These are phyloP conservation scores for Nakaseomyces kungkrabaensis DNA, from an alignment of 1,139 yeast genomes.

Conservation along the genomic window DNA sequence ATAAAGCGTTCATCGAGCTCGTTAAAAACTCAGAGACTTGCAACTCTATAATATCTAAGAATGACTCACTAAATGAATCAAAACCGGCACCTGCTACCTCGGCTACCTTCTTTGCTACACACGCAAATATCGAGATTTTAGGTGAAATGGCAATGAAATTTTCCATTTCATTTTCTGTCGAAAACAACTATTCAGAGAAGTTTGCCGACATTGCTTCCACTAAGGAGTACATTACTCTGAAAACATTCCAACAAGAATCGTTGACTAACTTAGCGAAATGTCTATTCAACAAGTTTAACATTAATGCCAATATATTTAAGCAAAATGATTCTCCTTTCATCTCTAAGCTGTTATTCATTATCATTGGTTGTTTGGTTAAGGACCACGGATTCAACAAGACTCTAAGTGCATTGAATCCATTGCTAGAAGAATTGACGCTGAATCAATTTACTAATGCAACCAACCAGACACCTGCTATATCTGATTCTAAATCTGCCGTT, in stretches of 20 bases:
- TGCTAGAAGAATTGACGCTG: conserved; percentile 52
- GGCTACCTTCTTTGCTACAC: conserved; percentile 3
- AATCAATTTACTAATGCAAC: conserved; percentile 36
- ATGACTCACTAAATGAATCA: background rate
- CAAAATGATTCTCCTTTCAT: background rate
- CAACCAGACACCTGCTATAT: background rate
- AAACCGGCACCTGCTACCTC: background rate
- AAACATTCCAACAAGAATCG: conserved; percentile 24
- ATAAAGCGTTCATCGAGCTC: background rate
- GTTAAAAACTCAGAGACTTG: conserved; percentile 1
- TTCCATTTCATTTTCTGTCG: conserved; percentile 50
- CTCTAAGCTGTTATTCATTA: conserved; percentile 35
- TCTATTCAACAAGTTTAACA: conserved; percentile 1
- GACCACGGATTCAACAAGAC: conserved; percentile 72
- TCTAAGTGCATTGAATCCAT: conserved; percentile 53
- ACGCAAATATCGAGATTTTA: conserved; percentile 38
- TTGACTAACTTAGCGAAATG: background rate
- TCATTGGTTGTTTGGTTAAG: conserved; percentile 61
- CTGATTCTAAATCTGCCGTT: conserved; percentile 7
- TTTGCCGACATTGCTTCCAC: conserved; percentile 28
- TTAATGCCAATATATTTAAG: background rate
- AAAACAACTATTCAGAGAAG: conserved; percentile 38
- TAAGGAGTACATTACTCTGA: conserved; percentile 42
- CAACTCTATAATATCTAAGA: background rate
- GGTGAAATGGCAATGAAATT: conserved; percentile 49